phyloP scores from a whole-genome alignment of 345 rosid species.

The Ailanthus altissimus region DNA sequence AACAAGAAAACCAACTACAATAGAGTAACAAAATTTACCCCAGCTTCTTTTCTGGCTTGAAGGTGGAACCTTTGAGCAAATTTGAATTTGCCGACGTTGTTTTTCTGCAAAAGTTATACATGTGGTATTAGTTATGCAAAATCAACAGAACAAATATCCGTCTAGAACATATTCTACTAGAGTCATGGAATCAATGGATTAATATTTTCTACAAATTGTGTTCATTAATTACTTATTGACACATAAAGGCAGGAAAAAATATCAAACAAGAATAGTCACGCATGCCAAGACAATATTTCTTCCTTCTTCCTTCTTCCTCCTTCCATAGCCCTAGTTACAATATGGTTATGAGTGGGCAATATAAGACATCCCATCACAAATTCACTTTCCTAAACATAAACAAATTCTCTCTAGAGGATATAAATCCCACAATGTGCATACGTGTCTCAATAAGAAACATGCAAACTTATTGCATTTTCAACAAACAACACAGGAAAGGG shows the following conservation, averaged over 20 bases:
- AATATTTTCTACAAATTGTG: not conserved
- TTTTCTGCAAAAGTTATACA: constrained; percentile 49
- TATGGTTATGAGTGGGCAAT: not conserved
- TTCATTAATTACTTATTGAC: not conserved
- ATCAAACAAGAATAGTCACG: not conserved
- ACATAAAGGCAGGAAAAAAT: not conserved
- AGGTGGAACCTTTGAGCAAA: constrained; percentile 85
- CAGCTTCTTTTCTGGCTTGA: constrained; percentile 66
- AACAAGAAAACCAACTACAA: not conserved
- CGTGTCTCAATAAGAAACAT: not conserved
- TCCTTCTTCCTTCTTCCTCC: constrained; percentile 8
- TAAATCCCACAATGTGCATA: not conserved
- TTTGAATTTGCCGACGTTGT: constrained; percentile 74
- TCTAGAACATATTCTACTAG: constrained; percentile 1
- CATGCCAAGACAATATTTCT: constrained; percentile 11
- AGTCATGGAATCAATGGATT: too few relatives aligned
- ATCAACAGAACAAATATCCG: not conserved
- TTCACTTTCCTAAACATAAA: not conserved
- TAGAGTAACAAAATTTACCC: constrained; percentile 34
- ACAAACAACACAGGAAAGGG: not conserved
- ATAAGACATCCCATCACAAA: not conserved
- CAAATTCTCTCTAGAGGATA: not conserved
- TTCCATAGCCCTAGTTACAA: not conserved
- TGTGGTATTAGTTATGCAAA: constrained; percentile 19
- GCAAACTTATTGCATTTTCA: not conserved